These are phyloP conservation scores for Mycena albidolilacea DNA, from an alignment of 768 basidiomycete genomes.

Conservation along the genomic window DNA sequence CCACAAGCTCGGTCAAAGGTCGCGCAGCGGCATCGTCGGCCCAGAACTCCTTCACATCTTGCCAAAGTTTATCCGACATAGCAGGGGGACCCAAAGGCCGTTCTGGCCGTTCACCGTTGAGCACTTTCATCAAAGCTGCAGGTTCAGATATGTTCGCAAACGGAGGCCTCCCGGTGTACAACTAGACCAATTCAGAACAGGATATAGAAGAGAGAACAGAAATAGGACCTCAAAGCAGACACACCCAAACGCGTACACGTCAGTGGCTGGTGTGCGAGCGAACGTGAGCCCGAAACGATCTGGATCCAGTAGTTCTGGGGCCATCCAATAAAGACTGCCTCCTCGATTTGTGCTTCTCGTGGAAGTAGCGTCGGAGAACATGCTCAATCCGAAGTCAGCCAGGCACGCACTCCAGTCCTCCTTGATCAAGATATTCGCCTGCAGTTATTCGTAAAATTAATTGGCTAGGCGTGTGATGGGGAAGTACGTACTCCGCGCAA, in stretches of 20 bases:
- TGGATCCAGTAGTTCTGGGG: conserved; percentile 50
- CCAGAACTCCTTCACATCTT: background rate
- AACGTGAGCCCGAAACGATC: conserved; percentile 44
- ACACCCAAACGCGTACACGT: conserved; percentile 52
- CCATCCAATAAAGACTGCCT: conserved; percentile 47
- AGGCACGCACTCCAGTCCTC: conserved; percentile 50
- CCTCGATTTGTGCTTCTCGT: conserved; percentile 42
- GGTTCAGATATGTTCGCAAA: conserved; percentile 15
- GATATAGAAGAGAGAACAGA: background rate
- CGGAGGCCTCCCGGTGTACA: conserved; percentile 30
- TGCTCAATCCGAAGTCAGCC: conserved; percentile 53
- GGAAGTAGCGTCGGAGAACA: conserved; percentile 47
- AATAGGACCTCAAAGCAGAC: conserved; percentile 48
- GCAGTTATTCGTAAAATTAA: background rate
- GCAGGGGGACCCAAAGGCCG: background rate
- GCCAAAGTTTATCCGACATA: conserved; percentile 8
- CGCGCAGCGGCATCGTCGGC: background rate
- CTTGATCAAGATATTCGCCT: conserved; percentile 51
- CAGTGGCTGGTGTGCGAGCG: conserved; percentile 45
- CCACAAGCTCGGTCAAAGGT: background rate
- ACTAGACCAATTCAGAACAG: conserved; percentile 1
- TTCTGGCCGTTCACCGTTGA: conserved; percentile 15
- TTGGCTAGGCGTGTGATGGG: background rate
- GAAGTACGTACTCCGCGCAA: conserved; percentile 36
- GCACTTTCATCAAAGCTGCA: conserved; percentile 13